Evolutionary conservation across 129 eudicot species (phyloP).

Genomic region (Pulicaria dysenterica): DNA sequence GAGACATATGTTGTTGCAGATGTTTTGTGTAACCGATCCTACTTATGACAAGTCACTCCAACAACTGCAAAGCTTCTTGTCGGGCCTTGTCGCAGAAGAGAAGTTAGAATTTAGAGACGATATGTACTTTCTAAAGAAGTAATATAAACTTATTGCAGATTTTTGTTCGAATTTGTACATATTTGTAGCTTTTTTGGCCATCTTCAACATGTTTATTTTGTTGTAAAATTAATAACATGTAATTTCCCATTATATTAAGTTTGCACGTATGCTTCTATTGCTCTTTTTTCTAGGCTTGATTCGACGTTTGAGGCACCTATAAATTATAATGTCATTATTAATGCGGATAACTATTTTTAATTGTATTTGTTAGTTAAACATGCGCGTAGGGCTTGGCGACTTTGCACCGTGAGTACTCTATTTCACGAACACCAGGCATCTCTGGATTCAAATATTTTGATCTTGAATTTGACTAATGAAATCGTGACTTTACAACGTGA

Average conservation of each 20-base stretch:
- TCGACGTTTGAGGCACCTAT: too few species aligned
- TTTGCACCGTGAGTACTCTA: too few species aligned
- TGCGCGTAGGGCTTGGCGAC: too few species aligned
- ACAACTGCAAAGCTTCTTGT: slow-evolving; percentile 87
- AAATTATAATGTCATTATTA: too few species aligned
- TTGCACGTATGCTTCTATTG: too few species aligned
- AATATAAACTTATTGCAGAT: neutral
- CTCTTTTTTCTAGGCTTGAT: too few species aligned
- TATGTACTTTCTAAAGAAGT: slow-evolving; percentile 70
- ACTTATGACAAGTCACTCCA: slow-evolving; percentile 92
- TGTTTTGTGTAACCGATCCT: slow-evolving; percentile 85
- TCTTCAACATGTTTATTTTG: neutral
- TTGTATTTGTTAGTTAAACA: too few species aligned
- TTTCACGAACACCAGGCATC: too few species aligned
- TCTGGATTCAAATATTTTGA: too few species aligned
- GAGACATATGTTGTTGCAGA: slow-evolving; percentile 46
- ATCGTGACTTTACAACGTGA: too few species aligned
- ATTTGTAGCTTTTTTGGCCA: neutral
- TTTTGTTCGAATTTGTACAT: neutral
- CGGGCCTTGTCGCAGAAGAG: slow-evolving; percentile 85
- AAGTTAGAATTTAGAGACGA: slow-evolving; percentile 85
- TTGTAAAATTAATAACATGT: neutral
- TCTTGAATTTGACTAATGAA: too few species aligned
- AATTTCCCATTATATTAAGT: neutral
- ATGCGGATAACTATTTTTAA: too few species aligned